Percentiles rank a stretch among this genome's conserved stretches.
phyloP scores from a whole-genome alignment of 2,329 filamentous ascomycete genomes.

The Periconia sp. region DNA sequence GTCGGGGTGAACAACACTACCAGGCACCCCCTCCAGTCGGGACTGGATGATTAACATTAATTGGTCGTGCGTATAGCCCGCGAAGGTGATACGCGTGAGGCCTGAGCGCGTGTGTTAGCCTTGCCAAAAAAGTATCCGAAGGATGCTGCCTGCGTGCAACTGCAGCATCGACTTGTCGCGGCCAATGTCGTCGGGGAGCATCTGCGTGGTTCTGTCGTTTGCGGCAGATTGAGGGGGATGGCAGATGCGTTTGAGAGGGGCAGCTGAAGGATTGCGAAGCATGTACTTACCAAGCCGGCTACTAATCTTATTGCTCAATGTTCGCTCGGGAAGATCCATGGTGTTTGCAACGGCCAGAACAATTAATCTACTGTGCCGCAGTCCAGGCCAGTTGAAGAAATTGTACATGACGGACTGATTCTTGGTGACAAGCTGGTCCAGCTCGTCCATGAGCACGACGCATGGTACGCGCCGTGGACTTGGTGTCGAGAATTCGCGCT shows the following conservation, averaged over 20 bases:
- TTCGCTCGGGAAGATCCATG: slow-evolving; percentile 96
- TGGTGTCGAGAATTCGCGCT: slow-evolving; percentile 90
- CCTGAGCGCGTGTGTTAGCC: slow-evolving; percentile 54
- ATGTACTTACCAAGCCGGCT: slow-evolving; percentile 64
- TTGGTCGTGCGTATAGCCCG: slow-evolving; percentile 95
- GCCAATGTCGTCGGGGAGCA: slow-evolving; percentile 17
- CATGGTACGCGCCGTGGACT: slow-evolving; percentile 91
- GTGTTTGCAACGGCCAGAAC: slow-evolving; percentile 98
- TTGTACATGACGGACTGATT: slow-evolving; percentile 99
- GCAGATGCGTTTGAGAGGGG: slow-evolving; percentile 15
- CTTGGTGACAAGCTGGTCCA: slow-evolving; percentile 96
- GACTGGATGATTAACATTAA: slow-evolving; percentile 97
- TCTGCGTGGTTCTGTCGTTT: slow-evolving; percentile 24
- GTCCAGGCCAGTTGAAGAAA: slow-evolving; percentile 98
- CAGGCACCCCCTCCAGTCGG: slow-evolving; percentile 85
- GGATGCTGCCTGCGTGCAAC: slow-evolving; percentile 18
- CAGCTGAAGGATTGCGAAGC: slow-evolving; percentile 23
- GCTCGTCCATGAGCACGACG: slow-evolving; percentile 97
- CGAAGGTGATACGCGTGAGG: slow-evolving; percentile 93
- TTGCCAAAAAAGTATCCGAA: slow-evolving; percentile 31
- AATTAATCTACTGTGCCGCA: slow-evolving; percentile 89
- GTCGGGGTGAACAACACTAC: slow-evolving; percentile 88
- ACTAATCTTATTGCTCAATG: slow-evolving; percentile 97
- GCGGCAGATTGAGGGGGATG: slow-evolving; percentile 18
- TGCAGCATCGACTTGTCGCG: slow-evolving; percentile 22